phyloP scores from a whole-genome alignment of 352 stramenopile species.

The Peronospora belbahrii region DNA sequence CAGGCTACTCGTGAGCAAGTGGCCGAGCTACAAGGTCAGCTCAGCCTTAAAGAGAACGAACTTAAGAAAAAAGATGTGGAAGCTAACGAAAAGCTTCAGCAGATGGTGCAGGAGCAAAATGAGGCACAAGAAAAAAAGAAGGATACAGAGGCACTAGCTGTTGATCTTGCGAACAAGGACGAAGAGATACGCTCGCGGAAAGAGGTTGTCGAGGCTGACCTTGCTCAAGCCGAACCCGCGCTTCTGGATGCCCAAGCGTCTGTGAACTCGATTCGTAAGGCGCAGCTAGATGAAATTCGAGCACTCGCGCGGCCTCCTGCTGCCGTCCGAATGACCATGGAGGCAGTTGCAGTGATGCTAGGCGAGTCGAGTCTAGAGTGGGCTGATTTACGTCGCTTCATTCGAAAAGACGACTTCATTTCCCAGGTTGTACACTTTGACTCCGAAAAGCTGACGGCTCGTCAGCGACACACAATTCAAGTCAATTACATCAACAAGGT shows the following conservation, averaged over 20 bases:
- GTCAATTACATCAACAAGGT: constrained; percentile 93
- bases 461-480: constrained; percentile 92
- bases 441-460: constrained; percentile 92
- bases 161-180: constrained; percentile 93
- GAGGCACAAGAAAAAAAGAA: constrained; percentile 95
- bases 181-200: constrained; percentile 92
- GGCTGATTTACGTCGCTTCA: constrained; percentile 95
- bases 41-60: constrained; percentile 91
- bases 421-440: constrained; percentile 98
- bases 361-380: constrained; percentile 95
- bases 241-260: constrained; percentile 93
- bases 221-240: constrained; percentile 96
- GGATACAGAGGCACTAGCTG: constrained; percentile 92
- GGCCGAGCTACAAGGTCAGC: constrained; percentile 78
- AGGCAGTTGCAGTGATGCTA: constrained; percentile 97
- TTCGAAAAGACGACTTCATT: constrained; percentile 98
- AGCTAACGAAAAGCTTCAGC: constrained; percentile 97
- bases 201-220: constrained; percentile 92
- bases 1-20: constrained; percentile 97
- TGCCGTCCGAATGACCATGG: constrained; percentile 95
- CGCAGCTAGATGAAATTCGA: constrained; percentile 98
- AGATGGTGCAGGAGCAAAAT: constrained; percentile 99
- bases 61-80: constrained; percentile 94
- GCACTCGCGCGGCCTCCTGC: constrained; percentile 91
- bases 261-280: constrained; percentile 98